Conservation (phyloP, 371 early-diverging fungal genomes). For the Mucor indicus region DNA sequence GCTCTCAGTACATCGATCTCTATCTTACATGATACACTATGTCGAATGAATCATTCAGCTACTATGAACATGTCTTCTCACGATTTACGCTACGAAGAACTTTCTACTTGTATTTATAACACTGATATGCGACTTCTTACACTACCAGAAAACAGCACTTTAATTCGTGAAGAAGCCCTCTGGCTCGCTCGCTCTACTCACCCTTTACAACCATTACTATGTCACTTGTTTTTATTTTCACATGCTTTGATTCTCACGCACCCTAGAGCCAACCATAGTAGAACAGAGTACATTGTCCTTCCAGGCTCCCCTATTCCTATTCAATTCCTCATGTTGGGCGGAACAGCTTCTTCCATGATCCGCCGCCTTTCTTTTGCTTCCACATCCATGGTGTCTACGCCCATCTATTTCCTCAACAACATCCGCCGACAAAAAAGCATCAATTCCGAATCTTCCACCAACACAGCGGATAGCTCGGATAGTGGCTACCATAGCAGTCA, state of each 20-base stretch:
- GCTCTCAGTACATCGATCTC: slow-evolving; percentile 24
- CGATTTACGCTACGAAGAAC: slow-evolving; percentile 24
- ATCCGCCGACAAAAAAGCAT: slow-evolving; percentile 11
- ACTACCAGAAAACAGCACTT: slow-evolving; percentile 11
- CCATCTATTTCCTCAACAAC: slow-evolving; percentile 1
- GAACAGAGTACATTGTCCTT: slow-evolving; percentile 18
- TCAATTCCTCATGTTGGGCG: slow-evolving; percentile 17
- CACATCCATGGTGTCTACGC: slow-evolving; percentile 17
- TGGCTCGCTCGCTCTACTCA: slow-evolving; percentile 23
- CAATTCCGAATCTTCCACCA: not conserved
- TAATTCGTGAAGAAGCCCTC: slow-evolving; percentile 26
- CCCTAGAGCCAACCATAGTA: slow-evolving; percentile 2
- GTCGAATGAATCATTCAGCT: slow-evolving; percentile 30
- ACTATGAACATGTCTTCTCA: slow-evolving; percentile 4
- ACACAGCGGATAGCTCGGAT: too few species aligned
- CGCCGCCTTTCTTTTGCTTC: slow-evolving; percentile 17
- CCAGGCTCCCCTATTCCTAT: slow-evolving; percentile 24
- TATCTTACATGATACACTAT: slow-evolving; percentile 22
- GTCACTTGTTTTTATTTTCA: slow-evolving; percentile 35
- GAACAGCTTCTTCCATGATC: slow-evolving; percentile 5
- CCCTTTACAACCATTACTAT: slow-evolving; percentile 19
- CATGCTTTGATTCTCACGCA: slow-evolving; percentile 32
- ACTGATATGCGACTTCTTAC: not conserved
- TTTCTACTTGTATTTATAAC: slow-evolving; percentile 19
- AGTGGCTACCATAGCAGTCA: not conserved